Conservation (phyloP, 192 early-diverging fungal genomes). For the Coemansia sp. region DNA sequence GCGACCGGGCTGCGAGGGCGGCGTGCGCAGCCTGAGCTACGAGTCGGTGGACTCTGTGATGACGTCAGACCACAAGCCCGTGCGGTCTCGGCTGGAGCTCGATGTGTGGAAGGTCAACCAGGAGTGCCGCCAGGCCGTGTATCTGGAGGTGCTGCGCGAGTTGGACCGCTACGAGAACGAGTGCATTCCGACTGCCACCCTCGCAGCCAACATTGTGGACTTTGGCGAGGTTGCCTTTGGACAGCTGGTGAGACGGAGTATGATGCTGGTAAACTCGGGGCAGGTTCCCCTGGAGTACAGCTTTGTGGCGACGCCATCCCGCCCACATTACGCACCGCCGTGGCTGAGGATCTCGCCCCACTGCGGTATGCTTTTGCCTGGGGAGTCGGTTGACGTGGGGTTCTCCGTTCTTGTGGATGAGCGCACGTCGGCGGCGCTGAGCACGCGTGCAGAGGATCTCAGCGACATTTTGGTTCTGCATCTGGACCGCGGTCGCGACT, state of each 20-base stretch:
- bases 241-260: slow-evolving; percentile 43
- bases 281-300: slow-evolving; percentile 70
- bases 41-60: slow-evolving; percentile 7
- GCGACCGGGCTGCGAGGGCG: slow-evolving; percentile 47
- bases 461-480: slow-evolving; percentile 69
- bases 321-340: slow-evolving; percentile 57
- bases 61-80: slow-evolving; percentile 86
- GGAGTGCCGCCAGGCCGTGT: slow-evolving; percentile 56
- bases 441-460: slow-evolving; percentile 36
- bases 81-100: slow-evolving; percentile 65
- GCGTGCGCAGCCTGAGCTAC: slow-evolving; percentile 25
- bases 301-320: slow-evolving; percentile 70
- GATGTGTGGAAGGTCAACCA: slow-evolving; percentile 64
- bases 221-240: slow-evolving; percentile 71
- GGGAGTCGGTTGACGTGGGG: slow-evolving; percentile 32
- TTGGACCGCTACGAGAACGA: slow-evolving; percentile 83
- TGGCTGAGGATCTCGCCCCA: slow-evolving; percentile 73
- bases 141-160: slow-evolving; percentile 65
- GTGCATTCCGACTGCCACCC: slow-evolving; percentile 62
- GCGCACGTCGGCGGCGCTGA: slow-evolving; percentile 56
- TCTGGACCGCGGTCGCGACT: slow-evolving; percentile 77
- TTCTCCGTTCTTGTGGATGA: slow-evolving; percentile 57
- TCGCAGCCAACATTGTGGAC: slow-evolving; percentile 60
- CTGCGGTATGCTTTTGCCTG: slow-evolving; percentile 71
- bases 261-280: slow-evolving; percentile 73